These are phyloP conservation scores for Ceratocystis papillata DNA, from an alignment of 2,329 filamentous ascomycete species.

Conservation along the genomic window DNA sequence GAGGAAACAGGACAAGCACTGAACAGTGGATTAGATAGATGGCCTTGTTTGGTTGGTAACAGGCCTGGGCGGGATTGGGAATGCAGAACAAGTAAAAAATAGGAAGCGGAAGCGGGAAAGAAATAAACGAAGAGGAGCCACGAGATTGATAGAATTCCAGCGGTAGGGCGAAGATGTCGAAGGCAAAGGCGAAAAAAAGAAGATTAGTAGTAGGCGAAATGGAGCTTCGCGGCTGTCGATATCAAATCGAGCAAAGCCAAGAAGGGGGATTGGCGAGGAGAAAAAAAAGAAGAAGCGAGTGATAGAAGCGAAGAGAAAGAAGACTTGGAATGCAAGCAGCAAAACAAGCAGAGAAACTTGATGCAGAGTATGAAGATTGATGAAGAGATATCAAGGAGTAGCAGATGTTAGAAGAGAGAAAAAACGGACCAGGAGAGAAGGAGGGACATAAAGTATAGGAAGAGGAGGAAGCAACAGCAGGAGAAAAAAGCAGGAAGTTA, in stretches of 20 bases:
- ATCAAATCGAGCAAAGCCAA: slow-evolving; percentile 18
- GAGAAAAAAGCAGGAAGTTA: not conserved
- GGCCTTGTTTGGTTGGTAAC: not conserved
- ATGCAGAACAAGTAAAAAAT: not conserved
- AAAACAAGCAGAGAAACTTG: not conserved
- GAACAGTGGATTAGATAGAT: slow-evolving; percentile 2
- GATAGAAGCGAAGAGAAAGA: slow-evolving; percentile 15
- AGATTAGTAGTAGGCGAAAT: not conserved
- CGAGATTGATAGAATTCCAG: slow-evolving; percentile 17
- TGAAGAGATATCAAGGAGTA: slow-evolving; percentile 5
- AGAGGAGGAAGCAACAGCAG: not conserved
- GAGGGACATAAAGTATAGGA: not conserved
- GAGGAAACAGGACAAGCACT: slow-evolving; percentile 4
- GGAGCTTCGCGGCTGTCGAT: slow-evolving; percentile 12
- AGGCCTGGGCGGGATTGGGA: not conserved
- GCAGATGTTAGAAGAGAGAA: slow-evolving; percentile 2
- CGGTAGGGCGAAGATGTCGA: slow-evolving; percentile 4
- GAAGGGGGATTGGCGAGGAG: not conserved
- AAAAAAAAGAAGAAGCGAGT: slow-evolving; percentile 10
- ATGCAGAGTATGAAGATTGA: not conserved
- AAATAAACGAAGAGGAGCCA: slow-evolving; percentile 8
- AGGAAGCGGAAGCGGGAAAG: not conserved
- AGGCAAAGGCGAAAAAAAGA: not conserved
- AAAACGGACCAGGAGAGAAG: not conserved
- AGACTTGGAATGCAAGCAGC: slow-evolving; percentile 15